Percentiles rank a stretch among this genome's conserved stretches.
Evolutionary conservation across 192 early-diverging fungal species (phyloP).

Genomic region (Coemansia sp.): DNA sequence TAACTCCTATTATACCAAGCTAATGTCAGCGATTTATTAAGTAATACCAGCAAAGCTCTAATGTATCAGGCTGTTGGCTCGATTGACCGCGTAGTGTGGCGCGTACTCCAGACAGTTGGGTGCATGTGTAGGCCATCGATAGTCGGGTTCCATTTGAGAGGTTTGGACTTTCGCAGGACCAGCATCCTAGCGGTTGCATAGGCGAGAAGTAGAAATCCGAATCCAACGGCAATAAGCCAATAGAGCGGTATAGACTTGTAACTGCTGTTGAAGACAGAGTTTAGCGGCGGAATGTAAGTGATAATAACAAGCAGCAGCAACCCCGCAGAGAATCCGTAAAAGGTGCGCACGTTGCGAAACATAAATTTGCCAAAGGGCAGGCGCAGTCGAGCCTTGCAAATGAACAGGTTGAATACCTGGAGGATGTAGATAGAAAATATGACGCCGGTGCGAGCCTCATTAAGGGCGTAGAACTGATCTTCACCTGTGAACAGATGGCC

Average conservation of each 20-base stretch:
- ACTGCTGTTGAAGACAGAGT: slow-evolving; percentile 72
- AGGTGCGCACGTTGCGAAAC: slow-evolving; percentile 75
- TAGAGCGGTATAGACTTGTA: slow-evolving; percentile 66
- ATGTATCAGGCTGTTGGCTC: slow-evolving; percentile 4
- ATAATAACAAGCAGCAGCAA: slow-evolving; percentile 65
- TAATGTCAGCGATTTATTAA: no score
- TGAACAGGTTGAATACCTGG: slow-evolving; percentile 95
- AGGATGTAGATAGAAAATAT: slow-evolving; percentile 65
- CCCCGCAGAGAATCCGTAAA: slow-evolving; percentile 70
- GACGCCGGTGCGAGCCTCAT: slow-evolving; percentile 76
- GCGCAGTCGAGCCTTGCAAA: slow-evolving; percentile 76
- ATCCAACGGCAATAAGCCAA: slow-evolving; percentile 85
- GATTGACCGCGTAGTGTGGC: slow-evolving; percentile 37
- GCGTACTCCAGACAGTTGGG: slow-evolving; percentile 66
- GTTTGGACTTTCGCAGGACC: slow-evolving; percentile 60
- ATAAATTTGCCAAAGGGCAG: slow-evolving; percentile 79
- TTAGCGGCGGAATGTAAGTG: slow-evolving; percentile 82
- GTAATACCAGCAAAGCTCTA: neutral
- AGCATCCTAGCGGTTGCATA: slow-evolving; percentile 70
- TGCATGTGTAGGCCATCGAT: slow-evolving; percentile 85
- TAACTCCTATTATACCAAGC: slow-evolving; percentile 1
- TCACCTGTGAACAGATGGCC: slow-evolving; percentile 53
- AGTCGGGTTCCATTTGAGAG: slow-evolving; percentile 67
- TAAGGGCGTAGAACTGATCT: slow-evolving; percentile 65
- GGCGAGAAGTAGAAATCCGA: slow-evolving; percentile 72